Evolutionary conservation across 2,329 filamentous ascomycete species (phyloP).

Genomic region (Cercospora sojina): DNA sequence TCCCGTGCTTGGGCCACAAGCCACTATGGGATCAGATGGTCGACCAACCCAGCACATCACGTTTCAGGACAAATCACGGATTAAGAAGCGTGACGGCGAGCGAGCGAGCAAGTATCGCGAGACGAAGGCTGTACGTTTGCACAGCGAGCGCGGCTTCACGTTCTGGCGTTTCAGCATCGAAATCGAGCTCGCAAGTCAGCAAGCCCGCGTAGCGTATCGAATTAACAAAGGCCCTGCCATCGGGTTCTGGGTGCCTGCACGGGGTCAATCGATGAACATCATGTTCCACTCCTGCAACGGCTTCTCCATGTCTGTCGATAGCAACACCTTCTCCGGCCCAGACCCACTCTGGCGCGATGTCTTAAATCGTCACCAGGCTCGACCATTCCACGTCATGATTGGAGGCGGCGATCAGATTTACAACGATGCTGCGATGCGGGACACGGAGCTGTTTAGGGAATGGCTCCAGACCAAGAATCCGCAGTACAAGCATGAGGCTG

Average conservation of each 20-base stretch:
- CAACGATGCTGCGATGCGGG: slow-evolving; percentile 77
- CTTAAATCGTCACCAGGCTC: slow-evolving; percentile 84
- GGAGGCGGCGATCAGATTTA: slow-evolving; percentile 97
- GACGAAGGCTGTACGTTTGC: slow-evolving; percentile 67
- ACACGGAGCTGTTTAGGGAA: slow-evolving; percentile 73
- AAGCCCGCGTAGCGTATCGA: slow-evolving; percentile 88
- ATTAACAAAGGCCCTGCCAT: slow-evolving; percentile 88
- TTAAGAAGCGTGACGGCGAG: slow-evolving; percentile 69
- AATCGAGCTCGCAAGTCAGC: slow-evolving; percentile 73
- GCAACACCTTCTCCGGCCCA: slow-evolving; percentile 80
- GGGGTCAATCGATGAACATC: slow-evolving; percentile 87
- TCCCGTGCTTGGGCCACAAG: slow-evolving; percentile 35
- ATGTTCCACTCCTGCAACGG: slow-evolving; percentile 99
- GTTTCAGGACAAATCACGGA: slow-evolving; percentile 47
- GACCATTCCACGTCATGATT: slow-evolving; percentile 97
- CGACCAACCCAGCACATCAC: slow-evolving; percentile 37
- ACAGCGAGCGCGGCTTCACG: slow-evolving; percentile 80
- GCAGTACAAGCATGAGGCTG: slow-evolving; percentile 72
- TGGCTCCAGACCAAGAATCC: slow-evolving; percentile 83
- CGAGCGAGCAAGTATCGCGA: slow-evolving; percentile 74
- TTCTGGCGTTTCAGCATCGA: slow-evolving; percentile 98
- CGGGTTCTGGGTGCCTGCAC: slow-evolving; percentile 91
- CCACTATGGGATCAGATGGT: slow-evolving; percentile 27
- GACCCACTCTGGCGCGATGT: slow-evolving; percentile 98
- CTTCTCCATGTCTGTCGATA: slow-evolving; percentile 76